A percentile compares a stretch with the other conserved stretches of the same genome.
Evolutionary conservation across 2,329 filamentous ascomycete genomes (phyloP).

Genomic region (Neopestalotiopsis sp.): DNA sequence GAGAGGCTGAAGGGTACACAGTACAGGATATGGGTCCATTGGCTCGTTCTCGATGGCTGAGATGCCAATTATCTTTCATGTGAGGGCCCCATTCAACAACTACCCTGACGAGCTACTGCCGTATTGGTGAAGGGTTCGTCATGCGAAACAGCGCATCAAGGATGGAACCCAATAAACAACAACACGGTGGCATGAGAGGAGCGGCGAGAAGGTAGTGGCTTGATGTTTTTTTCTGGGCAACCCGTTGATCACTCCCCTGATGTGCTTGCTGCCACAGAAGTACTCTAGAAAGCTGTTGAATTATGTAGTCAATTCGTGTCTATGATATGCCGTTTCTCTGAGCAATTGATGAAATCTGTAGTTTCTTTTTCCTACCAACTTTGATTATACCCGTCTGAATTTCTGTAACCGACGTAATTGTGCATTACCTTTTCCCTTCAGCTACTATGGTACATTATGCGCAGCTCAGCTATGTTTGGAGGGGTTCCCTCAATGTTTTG

Average conservation of each 20-base stretch:
- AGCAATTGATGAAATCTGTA: too few relatives aligned
- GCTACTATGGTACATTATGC: too few relatives aligned
- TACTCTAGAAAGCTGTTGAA: too few relatives aligned
- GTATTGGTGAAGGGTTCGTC: conserved; percentile 2
- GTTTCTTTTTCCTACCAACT: background rate
- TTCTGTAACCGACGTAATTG: background rate
- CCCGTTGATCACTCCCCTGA: too few relatives aligned
- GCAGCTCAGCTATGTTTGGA: background rate
- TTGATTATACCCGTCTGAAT: background rate
- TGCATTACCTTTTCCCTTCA: background rate
- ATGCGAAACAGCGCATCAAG: conserved; percentile 2
- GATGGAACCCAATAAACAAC: background rate
- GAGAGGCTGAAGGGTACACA: background rate
- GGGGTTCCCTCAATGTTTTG: background rate
- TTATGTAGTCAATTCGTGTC: too few relatives aligned
- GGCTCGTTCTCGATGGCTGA: background rate
- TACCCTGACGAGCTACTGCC: background rate
- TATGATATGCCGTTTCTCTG: too few relatives aligned
- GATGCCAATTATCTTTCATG: background rate
- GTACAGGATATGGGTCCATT: background rate
- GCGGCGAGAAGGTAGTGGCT: too few relatives aligned
- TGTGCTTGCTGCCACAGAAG: too few relatives aligned
- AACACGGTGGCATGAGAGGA: background rate
- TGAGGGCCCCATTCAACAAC: background rate
- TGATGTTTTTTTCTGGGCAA: too few relatives aligned